Evolutionary conservation across 306 rosid genomes (phyloP), one percentile per base, ranked within the genome.

Genomic region (Rosa rugosa): DNA sequence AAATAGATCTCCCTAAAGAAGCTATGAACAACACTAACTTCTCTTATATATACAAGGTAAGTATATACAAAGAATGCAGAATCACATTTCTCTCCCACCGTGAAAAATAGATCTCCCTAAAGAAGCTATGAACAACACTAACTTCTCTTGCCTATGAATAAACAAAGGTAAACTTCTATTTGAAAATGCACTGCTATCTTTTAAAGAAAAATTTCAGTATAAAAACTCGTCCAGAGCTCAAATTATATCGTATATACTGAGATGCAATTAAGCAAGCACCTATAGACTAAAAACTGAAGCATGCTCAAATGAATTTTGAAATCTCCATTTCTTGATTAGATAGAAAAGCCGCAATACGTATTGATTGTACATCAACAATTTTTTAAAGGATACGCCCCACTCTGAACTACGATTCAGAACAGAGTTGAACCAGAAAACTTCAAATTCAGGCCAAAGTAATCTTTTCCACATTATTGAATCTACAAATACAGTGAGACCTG

Each of bases 381-480:
- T 70, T 49, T 45, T 14, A 13, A 79, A 88, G 98, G 98, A 94
- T 94, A 94, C 98, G 25, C 98, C 98, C 98, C 99, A 94, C 67
- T 89, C 93, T 64, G 97, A 91, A 84, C 98, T 94, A 83, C 89
- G 93, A 90, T 94, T 94, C 60, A 89, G 88, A 71, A 92, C 93
- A 72, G 97, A 92, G 89, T 94, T 94, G 89, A 94, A 94, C 97
- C 97, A 94, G 72, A 94, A 80, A 74, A 94, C 99, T 86, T 94
- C 95, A 85, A 94, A 91, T 86, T 94, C 99, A 77, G 99, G 99
- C 99, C 99, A 94, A 82, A 89, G 63, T 40, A 88, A 83, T 85
- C 91, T 91, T 87, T 81, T 92, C 99, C 99, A 94, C 85, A 91
- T 74, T 69, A 94, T 77, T 81, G 99, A 92, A 93, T 94, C 99